Percentiles rank a stretch among this genome's conserved stretches.
Evolutionary conservation across 164 flowering plant genomes (phyloP).

Genomic region (Kingdonia uniflora): DNA sequence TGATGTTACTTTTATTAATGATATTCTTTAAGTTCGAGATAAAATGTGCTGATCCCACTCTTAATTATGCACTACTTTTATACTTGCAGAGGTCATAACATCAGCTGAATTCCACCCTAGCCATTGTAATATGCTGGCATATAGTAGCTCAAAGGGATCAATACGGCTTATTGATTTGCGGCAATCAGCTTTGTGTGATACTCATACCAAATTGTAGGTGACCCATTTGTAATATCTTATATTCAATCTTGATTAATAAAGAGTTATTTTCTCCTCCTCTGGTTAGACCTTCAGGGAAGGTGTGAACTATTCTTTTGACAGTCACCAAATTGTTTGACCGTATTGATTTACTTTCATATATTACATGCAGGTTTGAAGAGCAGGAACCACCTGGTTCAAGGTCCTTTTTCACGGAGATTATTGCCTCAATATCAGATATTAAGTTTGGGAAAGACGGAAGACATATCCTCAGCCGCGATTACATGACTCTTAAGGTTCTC

Average conservation of each 20-base stretch:
- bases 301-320: too few species aligned
- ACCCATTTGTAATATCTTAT: background rate
- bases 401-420: conserved; percentile 93
- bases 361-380: conserved; percentile 72
- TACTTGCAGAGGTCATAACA: conserved; percentile 87
- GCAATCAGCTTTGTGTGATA: conserved; percentile 90
- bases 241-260: background rate
- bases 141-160: conserved; percentile 97
- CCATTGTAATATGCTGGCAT: conserved; percentile 86
- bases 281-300: too few species aligned
- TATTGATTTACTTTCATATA: background rate
- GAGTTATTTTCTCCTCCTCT: background rate
- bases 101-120: conserved; percentile 96
- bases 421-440: conserved; percentile 91
- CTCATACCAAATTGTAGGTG: conserved; percentile 87
- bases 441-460: conserved; percentile 87
- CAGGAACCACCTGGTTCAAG: conserved; percentile 86
- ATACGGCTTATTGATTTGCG: conserved; percentile 95
- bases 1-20: too few species aligned
- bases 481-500: conserved; percentile 88
- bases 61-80: background rate
- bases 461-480: conserved; percentile 85
- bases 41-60: too few species aligned
- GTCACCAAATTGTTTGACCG: too few species aligned
- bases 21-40: too few species aligned